These are phyloP conservation scores for Pythium aquatile DNA, from an alignment of 352 stramenopile genomes.

Conservation along the genomic window DNA sequence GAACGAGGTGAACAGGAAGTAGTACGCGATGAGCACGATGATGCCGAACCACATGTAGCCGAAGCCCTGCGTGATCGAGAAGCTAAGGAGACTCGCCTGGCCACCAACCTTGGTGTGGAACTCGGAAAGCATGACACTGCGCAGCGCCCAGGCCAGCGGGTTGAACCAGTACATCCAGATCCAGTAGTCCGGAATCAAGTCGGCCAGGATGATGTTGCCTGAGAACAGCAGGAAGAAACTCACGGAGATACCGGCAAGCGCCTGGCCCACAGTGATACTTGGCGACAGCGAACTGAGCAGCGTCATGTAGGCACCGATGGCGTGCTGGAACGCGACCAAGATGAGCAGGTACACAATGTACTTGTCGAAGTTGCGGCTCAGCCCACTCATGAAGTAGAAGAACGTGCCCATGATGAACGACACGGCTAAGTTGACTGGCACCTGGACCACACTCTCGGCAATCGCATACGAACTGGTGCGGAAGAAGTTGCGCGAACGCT, in stretches of 20 bases:
- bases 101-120: slow-evolving; percentile 30
- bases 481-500: slow-evolving; percentile 88
- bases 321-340: slow-evolving; percentile 73
- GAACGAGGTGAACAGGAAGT: slow-evolving; percentile 50
- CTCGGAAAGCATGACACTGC: slow-evolving; percentile 56
- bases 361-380: slow-evolving; percentile 55
- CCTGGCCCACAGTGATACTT: slow-evolving; percentile 53
- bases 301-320: slow-evolving; percentile 64
- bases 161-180: slow-evolving; percentile 82
- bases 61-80: slow-evolving; percentile 34
- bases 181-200: slow-evolving; percentile 72
- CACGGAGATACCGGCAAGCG: slow-evolving; percentile 45
- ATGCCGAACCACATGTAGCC: slow-evolving; percentile 56
- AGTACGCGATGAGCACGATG: slow-evolving; percentile 43
- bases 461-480: slow-evolving; percentile 80
- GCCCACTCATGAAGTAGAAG: slow-evolving; percentile 90
- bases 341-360: slow-evolving; percentile 81
- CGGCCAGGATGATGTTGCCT: slow-evolving; percentile 65
- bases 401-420: slow-evolving; percentile 58
- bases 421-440: slow-evolving; percentile 66
- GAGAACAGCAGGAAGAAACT: slow-evolving; percentile 75
- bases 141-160: slow-evolving; percentile 56
- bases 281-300: slow-evolving; percentile 52
- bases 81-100: slow-evolving; percentile 17
- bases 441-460: slow-evolving; percentile 53